phyloP scores from a whole-genome alignment of 257 asterid species.

The Agastache rugosa region DNA sequence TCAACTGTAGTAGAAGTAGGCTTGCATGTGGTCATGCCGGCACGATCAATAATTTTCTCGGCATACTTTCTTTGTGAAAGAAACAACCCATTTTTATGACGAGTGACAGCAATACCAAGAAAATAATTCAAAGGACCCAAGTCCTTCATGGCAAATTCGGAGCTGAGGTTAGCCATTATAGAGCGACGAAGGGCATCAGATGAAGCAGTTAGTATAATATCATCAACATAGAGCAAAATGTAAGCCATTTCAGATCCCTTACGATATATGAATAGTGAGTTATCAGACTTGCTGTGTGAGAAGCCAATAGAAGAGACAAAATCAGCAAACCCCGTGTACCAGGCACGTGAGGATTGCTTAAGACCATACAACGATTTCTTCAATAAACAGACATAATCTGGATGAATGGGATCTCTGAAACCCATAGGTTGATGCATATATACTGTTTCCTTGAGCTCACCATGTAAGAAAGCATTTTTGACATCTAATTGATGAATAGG shows the following conservation, averaged over 20 bases:
- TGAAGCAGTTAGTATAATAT: no score
- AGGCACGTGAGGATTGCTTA: not conserved
- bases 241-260: no score
- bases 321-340: not conserved
- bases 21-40: not conserved
- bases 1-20: not conserved
- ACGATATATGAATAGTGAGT: no score
- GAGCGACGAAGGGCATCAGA: no score
- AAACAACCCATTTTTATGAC: no score
- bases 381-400: not conserved
- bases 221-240: no score
- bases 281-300: no score
- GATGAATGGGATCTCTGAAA: not conserved
- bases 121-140: no score
- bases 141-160: no score
- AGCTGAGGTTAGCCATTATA: no score
- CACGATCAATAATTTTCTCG: not conserved
- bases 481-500: no score
- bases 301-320: not conserved
- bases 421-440: not conserved
- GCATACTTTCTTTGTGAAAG: not conserved
- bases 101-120: no score
- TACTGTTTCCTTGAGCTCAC: not conserved
- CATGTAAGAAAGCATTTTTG: not conserved
- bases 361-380: not conserved